Conservation (phyloP, 768 basidiomycete genomes). For the Russula lepida region DNA sequence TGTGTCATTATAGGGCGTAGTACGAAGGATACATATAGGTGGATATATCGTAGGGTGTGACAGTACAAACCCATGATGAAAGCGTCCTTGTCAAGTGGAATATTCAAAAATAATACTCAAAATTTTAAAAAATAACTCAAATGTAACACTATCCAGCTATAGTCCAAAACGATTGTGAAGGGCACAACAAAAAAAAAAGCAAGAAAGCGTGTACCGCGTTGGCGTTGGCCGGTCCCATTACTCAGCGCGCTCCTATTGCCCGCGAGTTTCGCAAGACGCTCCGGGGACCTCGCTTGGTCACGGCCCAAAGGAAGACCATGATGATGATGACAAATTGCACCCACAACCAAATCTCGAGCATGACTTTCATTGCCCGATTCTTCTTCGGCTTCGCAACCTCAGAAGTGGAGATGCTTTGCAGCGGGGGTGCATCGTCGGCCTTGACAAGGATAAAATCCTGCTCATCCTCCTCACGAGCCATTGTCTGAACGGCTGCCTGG, state of each 20-base stretch:
- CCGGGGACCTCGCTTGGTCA: conserved; percentile 71
- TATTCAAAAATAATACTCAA: no score
- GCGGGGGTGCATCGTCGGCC: background rate
- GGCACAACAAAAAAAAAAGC: background rate
- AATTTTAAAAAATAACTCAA: background rate
- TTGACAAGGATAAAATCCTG: background rate
- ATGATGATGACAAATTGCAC: conserved; percentile 71
- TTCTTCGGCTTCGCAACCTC: conserved; percentile 11
- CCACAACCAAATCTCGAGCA: conserved; percentile 80
- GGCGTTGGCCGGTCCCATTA: background rate
- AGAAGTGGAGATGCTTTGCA: background rate
- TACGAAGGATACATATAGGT: background rate
- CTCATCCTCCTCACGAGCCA: background rate
- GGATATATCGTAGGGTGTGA: background rate
- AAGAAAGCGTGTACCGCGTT: background rate
- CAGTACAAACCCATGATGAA: background rate
- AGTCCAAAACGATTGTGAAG: background rate
- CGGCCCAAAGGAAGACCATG: conserved; percentile 69
- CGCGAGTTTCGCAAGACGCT: conserved; percentile 46
- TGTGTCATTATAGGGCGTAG: background rate
- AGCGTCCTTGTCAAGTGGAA: no score
- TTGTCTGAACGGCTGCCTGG: conserved; percentile 8
- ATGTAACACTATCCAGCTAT: background rate
- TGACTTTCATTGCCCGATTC: conserved; percentile 32
- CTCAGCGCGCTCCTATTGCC: conserved; percentile 6